phyloP scores from a whole-genome alignment of 768 basidiomycete genomes.

The Kwoniella mangroviensis region DNA sequence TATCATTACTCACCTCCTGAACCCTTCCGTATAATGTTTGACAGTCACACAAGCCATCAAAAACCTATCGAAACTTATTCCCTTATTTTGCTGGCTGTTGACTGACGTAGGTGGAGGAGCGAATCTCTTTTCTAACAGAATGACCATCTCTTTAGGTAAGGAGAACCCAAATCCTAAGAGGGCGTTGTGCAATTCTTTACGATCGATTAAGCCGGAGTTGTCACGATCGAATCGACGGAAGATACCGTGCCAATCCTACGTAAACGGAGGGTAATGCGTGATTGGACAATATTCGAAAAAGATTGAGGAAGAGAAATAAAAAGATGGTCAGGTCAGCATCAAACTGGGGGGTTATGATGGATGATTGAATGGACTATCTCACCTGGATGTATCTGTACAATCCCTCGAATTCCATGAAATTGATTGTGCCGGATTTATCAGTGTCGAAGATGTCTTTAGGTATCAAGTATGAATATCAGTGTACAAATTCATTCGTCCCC shows the following conservation, averaged over 20 bases:
- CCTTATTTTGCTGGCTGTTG: constrained; percentile 20
- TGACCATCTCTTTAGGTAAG: constrained; percentile 54
- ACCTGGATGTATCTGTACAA: constrained; percentile 57
- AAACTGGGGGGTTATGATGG: too few species aligned
- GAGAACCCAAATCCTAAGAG: constrained; percentile 56
- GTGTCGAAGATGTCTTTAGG: constrained; percentile 58
- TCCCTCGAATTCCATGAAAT: constrained; percentile 57
- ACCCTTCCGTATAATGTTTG: constrained; percentile 57
- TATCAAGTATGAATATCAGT: too few species aligned
- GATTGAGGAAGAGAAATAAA: too few species aligned
- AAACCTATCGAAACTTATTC: constrained; percentile 57
- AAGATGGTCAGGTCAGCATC: not conserved
- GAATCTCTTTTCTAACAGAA: constrained; percentile 55
- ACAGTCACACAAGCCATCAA: constrained; percentile 59
- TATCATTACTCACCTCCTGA: constrained; percentile 44
- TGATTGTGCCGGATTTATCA: constrained; percentile 55
- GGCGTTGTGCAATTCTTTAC: constrained; percentile 56
- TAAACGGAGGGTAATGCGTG: too few species aligned
- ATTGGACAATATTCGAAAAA: too few species aligned
- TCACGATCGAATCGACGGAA: constrained; percentile 58
- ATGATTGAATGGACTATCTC: constrained; percentile 5
- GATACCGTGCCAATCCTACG: constrained; percentile 57
- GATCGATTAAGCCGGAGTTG: constrained; percentile 55
- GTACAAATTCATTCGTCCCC: not conserved
- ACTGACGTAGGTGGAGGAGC: constrained; percentile 46